Evolutionary conservation across 495 filamentous ascomycete genomes (phyloP), one percentile per base, ranked within the genome.

Genomic region (Rusavskia elegans): DNA sequence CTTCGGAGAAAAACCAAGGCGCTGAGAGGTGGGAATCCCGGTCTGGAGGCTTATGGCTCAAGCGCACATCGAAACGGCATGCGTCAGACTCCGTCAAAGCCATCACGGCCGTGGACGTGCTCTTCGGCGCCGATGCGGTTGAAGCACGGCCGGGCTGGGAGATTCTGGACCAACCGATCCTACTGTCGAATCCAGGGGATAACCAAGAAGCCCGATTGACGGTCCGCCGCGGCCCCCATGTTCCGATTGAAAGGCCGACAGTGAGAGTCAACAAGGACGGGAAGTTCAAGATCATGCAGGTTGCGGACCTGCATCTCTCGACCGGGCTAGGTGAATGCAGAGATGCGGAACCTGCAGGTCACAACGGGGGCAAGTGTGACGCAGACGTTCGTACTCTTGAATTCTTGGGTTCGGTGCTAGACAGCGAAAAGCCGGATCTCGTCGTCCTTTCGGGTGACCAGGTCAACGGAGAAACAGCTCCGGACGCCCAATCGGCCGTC

Each of bases 201-300:
- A 64, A 70, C 13, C 79, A 81, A 44, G 76, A 78, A 52, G 76
- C 84, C 19, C 80, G 87, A 41, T 64, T 98, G 23, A 89, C 78
- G 27, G 70, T 94, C 46, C 76, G 88, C 29, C 75, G 85, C 55
- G 92, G 92, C 4, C 71, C 73, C 29, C 76, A 75, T 7, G 56
- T 68, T 2, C 73, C 77, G 52, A 57, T 65, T 14, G 71, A 78
- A 55, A 85, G 80, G 59, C 83, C 87, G 0, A 66, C 72, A n/a
- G 85, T 82, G 14, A 75, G 80, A 49, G 83, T 98, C 52, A 75
- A 77, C 48, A 85, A 90, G 27, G 84, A 93, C 64, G 89, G 89
- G n/a, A 84, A 82, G 55, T 96, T 97, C 68, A 97, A 96, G 69
- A 93, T 98, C 53, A 81, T 98, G 77, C 92, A 98, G 64, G 63